Percentiles rank a stretch among this genome's conserved stretches.
Evolutionary conservation across 495 filamentous ascomycete species (phyloP).

Genomic region (Podospora australis): DNA sequence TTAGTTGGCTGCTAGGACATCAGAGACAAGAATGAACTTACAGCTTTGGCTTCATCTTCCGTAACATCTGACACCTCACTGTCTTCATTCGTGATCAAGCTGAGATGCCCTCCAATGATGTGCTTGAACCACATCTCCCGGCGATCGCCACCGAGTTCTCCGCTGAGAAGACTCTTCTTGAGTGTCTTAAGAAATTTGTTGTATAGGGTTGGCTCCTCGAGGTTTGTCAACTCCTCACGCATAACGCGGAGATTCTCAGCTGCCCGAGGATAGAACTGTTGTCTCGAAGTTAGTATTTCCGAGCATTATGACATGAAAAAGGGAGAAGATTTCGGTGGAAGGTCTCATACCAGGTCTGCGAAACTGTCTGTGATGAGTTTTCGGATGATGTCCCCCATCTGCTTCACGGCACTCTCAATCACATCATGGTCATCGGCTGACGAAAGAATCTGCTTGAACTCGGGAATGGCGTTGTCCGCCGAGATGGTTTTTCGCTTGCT

Average conservation of each 20-base stretch:
- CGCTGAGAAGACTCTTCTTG: constrained; percentile 63
- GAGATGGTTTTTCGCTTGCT: constrained; percentile 56
- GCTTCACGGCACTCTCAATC: constrained; percentile 61
- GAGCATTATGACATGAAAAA: too few species aligned
- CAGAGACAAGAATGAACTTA: constrained; percentile 20
- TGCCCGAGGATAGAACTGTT: constrained; percentile 69
- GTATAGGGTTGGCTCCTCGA: constrained; percentile 70
- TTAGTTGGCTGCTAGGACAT: too few species aligned
- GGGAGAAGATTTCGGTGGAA: too few species aligned
- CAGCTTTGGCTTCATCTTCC: constrained; percentile 61
- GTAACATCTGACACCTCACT: constrained; percentile 57
- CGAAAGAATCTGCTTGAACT: constrained; percentile 78
- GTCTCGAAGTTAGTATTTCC: too few species aligned
- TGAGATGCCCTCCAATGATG: constrained; percentile 58
- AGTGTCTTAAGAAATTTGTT: constrained; percentile 67
- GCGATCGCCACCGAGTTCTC: constrained; percentile 73
- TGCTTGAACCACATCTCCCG: constrained; percentile 72
- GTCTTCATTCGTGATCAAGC: constrained; percentile 61
- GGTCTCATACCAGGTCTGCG: constrained; percentile 62
- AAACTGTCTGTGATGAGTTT: constrained; percentile 63
- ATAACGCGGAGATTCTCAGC: constrained; percentile 71
- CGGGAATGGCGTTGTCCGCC: constrained; percentile 74
- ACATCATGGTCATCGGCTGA: constrained; percentile 53
- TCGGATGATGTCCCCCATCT: constrained; percentile 67
- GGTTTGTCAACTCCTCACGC: constrained; percentile 66